Percentiles rank a stretch among this genome's conserved stretches.
Evolutionary conservation across 768 basidiomycete species (phyloP).

Genomic region (Macrolepiota albuminosa): DNA sequence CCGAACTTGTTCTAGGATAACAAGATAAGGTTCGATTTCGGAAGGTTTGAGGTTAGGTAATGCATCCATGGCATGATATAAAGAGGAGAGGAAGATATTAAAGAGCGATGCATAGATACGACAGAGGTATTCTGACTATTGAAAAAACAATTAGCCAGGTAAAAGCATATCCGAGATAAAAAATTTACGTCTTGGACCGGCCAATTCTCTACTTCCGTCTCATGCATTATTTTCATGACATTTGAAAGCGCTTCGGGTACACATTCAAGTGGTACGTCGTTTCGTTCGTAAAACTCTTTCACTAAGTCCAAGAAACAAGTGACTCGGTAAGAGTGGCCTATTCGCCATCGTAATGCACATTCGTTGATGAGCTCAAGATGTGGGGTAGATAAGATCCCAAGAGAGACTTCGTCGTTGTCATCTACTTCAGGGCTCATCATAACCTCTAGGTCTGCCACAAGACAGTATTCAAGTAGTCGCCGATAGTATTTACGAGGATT

Average conservation of each 20-base stretch:
- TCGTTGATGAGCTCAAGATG: conserved; percentile 85
- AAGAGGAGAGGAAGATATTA: conserved; percentile 78
- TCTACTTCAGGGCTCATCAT: conserved; percentile 91
- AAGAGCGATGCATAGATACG: conserved; percentile 70
- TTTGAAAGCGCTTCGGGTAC: conserved; percentile 84
- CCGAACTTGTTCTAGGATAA: conserved; percentile 66
- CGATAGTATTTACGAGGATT: conserved; percentile 84
- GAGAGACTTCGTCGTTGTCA: conserved; percentile 91
- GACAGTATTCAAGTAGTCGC: conserved; percentile 76
- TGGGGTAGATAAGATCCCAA: conserved; percentile 77
- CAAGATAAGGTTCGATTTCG: conserved; percentile 60
- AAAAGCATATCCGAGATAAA: not conserved
- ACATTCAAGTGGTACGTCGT: conserved; percentile 92
- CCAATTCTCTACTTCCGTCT: conserved; percentile 75
- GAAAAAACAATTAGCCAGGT: conserved; percentile 4
- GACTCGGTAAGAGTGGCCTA: conserved; percentile 72
- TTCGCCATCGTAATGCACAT: conserved; percentile 87
- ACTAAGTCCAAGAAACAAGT: conserved; percentile 84
- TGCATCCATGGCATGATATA: conserved; percentile 81
- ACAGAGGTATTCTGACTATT: conserved; percentile 64
- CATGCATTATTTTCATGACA: conserved; percentile 64
- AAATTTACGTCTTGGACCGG: conserved; percentile 71
- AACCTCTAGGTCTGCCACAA: conserved; percentile 79
- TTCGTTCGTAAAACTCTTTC: conserved; percentile 80
- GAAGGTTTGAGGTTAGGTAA: conserved; percentile 70